Conservation (phyloP, 331 rosid species). For the Saraca asoca region DNA sequence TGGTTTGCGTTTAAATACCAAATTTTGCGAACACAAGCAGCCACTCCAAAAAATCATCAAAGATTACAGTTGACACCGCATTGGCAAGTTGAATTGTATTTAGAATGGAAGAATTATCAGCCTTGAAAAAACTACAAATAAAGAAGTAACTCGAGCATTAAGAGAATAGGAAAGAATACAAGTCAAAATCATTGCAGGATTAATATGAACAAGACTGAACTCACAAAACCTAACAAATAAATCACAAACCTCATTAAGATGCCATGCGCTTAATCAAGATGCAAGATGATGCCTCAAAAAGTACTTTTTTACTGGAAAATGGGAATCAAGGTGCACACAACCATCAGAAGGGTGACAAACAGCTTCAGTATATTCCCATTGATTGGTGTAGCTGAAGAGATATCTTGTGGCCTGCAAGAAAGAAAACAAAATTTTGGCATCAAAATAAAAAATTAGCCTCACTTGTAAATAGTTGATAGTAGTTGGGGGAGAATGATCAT, state of each 20-base stretch:
- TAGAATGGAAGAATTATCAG: constrained; percentile 51
- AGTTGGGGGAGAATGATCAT: constrained; percentile 10
- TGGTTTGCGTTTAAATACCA: no score
- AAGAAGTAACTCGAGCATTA: constrained; percentile 41
- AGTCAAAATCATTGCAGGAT: constrained; percentile 59
- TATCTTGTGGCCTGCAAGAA: constrained; percentile 70
- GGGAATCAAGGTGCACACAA: constrained; percentile 41
- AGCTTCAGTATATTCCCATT: constrained; percentile 40
- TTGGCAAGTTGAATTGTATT: constrained; percentile 33
- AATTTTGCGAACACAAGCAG: no score
- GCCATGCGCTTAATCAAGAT: constrained; percentile 36
- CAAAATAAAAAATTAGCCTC: constrained; percentile 9
- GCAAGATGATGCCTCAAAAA: constrained; percentile 26
- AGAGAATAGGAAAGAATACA: constrained; percentile 45
- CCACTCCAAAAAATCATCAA: no score
- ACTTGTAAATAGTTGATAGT: not conserved
- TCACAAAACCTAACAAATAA: constrained; percentile 61
- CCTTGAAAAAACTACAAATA: constrained; percentile 69
- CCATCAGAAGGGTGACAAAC: constrained; percentile 51
- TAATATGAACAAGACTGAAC: constrained; percentile 59
- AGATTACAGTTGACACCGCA: constrained; percentile 9
- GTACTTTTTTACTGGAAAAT: constrained; percentile 45
- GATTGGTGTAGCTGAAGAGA: constrained; percentile 47
- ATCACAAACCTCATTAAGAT: constrained; percentile 35
- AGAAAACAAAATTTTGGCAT: constrained; percentile 20